Base-by-base conservation (phyloP, 2,329 filamentous ascomycete genomes). In the Fusarium guadeloupense region DNA sequence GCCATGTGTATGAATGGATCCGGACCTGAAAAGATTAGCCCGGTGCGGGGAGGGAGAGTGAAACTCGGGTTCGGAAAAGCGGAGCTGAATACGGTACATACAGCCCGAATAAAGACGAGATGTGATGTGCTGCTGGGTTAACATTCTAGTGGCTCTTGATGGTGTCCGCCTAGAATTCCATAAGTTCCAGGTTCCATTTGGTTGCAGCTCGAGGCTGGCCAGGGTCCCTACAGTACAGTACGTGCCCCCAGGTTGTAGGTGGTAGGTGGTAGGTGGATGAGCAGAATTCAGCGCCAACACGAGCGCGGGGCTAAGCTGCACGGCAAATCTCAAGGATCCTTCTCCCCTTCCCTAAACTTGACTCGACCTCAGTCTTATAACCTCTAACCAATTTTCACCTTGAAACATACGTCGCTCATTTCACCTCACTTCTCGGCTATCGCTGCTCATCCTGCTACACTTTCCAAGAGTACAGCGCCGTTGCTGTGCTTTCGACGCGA, bases 41-140 rank as follows among this genome's bases (percentile, higher is more conserved):
- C 26, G 49, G 56, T 70, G 68, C 68, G 68, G 68, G 68, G 68
- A 66, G 68, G 68, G 68, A 66, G 67, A 59, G 54, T 59, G 52
- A 65, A 64, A 64, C 56, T 56, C 45, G 13, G 49, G 64, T 46
- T 69, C 66, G 62, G 64, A 64, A 69, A 65, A 67, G 68, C 66
- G 68, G 68, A 60, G 59, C 47, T 34, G 26, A 10, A 26, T 19
- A n/a, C 14, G 14, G 16, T 19, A 28, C 33, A 21, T 28, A 37
- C 31, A 40, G 21, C 21, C 37, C 30, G 23, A 43, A 26, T 39
- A 55, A 39, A 51, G 37, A 28, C 39, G 39, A 25, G 37, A 20
- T 26, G 33, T n/a, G 45, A 62, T 56, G 37, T 49, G 51, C 53
- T 62, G 14, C 52, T 34, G 16, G 45, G 58, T 44, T 48, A 40